phyloP scores from a whole-genome alignment of 805 yeast species.

The Sugiyamaella valdiviana region DNA sequence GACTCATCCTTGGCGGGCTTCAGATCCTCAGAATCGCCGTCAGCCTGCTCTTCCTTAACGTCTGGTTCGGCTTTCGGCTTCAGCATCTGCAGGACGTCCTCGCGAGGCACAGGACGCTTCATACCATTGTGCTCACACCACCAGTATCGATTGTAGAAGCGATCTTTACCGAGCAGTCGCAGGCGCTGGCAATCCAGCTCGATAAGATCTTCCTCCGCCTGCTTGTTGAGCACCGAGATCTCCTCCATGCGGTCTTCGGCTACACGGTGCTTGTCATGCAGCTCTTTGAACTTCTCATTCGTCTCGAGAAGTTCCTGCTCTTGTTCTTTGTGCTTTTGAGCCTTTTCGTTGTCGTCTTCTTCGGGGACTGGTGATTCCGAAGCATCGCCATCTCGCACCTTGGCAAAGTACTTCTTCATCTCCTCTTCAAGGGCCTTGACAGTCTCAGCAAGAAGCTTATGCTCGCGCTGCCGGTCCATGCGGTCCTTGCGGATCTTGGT shows the following conservation, averaged over 20 bases:
- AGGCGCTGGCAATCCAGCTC: conserved; percentile 65
- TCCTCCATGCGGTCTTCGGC: conserved; percentile 35
- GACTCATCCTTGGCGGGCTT: background rate
- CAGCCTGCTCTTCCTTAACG: conserved; percentile 2
- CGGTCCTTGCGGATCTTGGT: conserved; percentile 59
- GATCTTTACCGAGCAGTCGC: conserved; percentile 70
- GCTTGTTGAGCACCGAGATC: conserved; percentile 43
- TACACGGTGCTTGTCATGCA: conserved; percentile 28
- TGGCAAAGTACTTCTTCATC: conserved; percentile 27
- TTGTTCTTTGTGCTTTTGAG: background rate
- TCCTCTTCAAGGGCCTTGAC: conserved; percentile 44
- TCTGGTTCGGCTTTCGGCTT: conserved; percentile 2
- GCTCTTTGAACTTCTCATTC: conserved; percentile 13
- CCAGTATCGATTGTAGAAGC: conserved; percentile 85
- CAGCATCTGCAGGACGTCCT: background rate
- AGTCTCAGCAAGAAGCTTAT: conserved; percentile 46
- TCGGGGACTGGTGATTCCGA: background rate
- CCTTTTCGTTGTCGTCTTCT: conserved; percentile 20
- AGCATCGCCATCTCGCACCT: conserved; percentile 3
- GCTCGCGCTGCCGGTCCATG: conserved; percentile 58
- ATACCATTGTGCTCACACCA: conserved; percentile 89
- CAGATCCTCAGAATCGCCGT: conserved; percentile 10
- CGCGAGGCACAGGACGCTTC: conserved; percentile 6
- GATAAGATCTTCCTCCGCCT: conserved; percentile 51
- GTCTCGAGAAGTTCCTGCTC: conserved; percentile 5